Evolutionary conservation across 2,329 filamentous ascomycete species (phyloP), one percentile per base, ranked within the genome.

Genomic region (Arthrobotrys conoides): DNA sequence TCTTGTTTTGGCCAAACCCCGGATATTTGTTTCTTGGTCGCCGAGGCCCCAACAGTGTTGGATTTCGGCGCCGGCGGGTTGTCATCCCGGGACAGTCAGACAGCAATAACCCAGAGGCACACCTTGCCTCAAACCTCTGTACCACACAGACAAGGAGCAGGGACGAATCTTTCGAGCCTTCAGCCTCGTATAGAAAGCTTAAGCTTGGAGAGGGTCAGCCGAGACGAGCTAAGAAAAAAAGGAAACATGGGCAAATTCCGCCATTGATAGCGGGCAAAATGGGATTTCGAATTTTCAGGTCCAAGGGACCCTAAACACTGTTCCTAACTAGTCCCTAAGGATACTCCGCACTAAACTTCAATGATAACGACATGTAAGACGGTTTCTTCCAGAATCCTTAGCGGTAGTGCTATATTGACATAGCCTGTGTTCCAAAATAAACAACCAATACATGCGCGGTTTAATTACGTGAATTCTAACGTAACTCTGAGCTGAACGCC

Each of bases 341-440:
- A n/a, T n/a, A n/a, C n/a, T n/a, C n/a, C 20, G 22, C 3, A 24
- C 48, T 51, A 51, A 51, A 61, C 33, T 20, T 14, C 18, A 61
- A 44, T 5, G 18, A 61, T 44, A 59, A 59, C 33, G 18, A 41
- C 55, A 59, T 1, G n/a, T 59, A 6, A 36, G 33, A 59, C 53
- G 57, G 57, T 44, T 44, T 61, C 36, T 61, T 61, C 57, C 57
- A 61, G 36, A 61, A 61, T 20, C 18, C 33, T 44, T 61, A 27
- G 36, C 12, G n/a, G 18, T 12, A 5, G 46, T 12, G n/a, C n/a
- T n/a, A n/a, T n/a, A n/a, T n/a, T n/a, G 22, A 1, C 24, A 55
- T 55, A 18, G 12, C n/a, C 0, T 6, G 9, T 44, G 5, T 44
- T 27, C 57, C 5, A 61, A 61, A n/a, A 44, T 41, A 44, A 24